Percentiles rank a stretch among this genome's conserved stretches.
These are phyloP conservation scores for Candida anglica DNA, from an alignment of 805 yeast species.

Conservation along the genomic window DNA sequence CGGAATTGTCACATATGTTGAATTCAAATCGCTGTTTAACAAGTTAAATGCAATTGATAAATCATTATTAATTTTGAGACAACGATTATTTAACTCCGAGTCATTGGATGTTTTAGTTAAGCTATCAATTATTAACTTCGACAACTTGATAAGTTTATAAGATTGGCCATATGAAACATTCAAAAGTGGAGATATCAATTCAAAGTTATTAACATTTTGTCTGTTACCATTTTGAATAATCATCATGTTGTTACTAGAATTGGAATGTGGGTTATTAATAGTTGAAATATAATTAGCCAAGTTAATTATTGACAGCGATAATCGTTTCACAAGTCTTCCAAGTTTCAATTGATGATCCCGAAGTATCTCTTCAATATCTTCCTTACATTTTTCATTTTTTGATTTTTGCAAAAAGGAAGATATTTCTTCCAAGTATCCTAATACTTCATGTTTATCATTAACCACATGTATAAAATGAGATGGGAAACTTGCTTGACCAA, in stretches of 20 bases:
- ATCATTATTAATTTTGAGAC: conserved; percentile 33
- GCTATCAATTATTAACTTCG: conserved; percentile 32
- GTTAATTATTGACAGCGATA: conserved; percentile 22
- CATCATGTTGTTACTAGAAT: conserved; percentile 4
- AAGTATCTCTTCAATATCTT: conserved; percentile 13
- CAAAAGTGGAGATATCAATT: conserved; percentile 24
- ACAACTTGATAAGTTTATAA: conserved; percentile 30
- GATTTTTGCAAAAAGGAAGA: conserved; percentile 5
- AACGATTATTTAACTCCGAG: conserved; percentile 23
- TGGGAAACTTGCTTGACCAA: conserved; percentile 6
- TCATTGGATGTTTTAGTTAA: conserved; percentile 14
- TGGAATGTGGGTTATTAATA: conserved; percentile 7
- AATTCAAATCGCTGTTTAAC: conserved; percentile 21
- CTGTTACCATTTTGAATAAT: conserved; percentile 1
- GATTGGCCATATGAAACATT: conserved; percentile 30
- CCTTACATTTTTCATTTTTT: conserved; percentile 4
- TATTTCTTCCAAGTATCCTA: conserved; percentile 34
- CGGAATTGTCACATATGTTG: conserved; percentile 10
- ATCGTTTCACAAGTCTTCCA: conserved; percentile 32
- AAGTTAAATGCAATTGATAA: conserved; percentile 30
- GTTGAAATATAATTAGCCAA: conserved; percentile 28
- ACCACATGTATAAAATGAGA: conserved; percentile 22
- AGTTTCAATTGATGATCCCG: conserved; percentile 38
- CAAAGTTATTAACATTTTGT: background rate
- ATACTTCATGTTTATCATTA: conserved; percentile 32